These are phyloP conservation scores for Penicillium goetzii DNA, from an alignment of 495 filamentous ascomycete genomes.

Conservation along the genomic window DNA sequence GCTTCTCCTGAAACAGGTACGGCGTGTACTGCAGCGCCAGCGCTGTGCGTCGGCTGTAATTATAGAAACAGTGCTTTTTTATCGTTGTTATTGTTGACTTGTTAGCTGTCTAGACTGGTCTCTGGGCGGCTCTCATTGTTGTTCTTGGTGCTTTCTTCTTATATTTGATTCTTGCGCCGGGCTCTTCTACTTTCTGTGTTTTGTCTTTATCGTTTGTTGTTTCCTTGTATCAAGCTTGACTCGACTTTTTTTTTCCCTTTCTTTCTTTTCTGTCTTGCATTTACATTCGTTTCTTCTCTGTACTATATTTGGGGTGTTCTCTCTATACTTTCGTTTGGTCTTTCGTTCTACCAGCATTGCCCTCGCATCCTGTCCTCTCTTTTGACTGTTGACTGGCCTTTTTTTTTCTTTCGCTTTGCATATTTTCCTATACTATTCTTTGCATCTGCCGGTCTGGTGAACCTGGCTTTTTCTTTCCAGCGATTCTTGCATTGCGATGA, in stretches of 20 bases:
- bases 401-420: constrained; percentile 14
- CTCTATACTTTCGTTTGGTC: constrained; percentile 19
- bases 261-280: constrained; percentile 23
- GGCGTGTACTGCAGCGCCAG: constrained; percentile 4
- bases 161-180: constrained; percentile 6
- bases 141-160: constrained; percentile 8
- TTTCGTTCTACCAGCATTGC: constrained; percentile 15
- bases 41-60: constrained; percentile 24
- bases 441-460: constrained; percentile 19
- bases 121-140: constrained; percentile 8
- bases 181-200: constrained; percentile 12
- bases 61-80: constrained; percentile 26
- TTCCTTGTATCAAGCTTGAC: constrained; percentile 3
- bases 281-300: constrained; percentile 28
- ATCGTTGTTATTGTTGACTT: constrained; percentile 15
- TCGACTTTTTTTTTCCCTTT: constrained; percentile 2
- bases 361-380: constrained; percentile 1
- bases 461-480: constrained; percentile 16
- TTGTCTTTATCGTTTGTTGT: constrained; percentile 8
- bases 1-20: constrained; percentile 32
- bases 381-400: background rate
- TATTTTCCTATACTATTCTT: constrained; percentile 11
- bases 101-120: constrained; percentile 18
- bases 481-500: constrained; percentile 49
- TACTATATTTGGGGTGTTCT: constrained; percentile 23